Conservation (phyloP, 108 stramenopile species). For the Stephanodiscus minutulus region DNA sequence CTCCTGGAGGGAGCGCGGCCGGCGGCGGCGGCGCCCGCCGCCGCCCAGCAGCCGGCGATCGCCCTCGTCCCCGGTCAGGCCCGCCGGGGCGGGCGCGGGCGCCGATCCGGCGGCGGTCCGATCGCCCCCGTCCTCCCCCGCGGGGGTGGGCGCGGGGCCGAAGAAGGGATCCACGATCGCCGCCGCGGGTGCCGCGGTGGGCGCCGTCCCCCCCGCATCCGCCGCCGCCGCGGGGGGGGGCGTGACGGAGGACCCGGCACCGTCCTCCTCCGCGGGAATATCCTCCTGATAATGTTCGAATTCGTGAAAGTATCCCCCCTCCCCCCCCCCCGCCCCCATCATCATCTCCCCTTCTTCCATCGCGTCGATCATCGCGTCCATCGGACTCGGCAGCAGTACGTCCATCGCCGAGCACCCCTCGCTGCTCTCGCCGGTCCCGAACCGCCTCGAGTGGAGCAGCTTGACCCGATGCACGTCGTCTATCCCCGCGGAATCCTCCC, state of each 20-base stretch:
- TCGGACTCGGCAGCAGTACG: slow-evolving; percentile 10
- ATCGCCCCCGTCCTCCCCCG: too few relatives aligned
- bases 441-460: slow-evolving; percentile 40
- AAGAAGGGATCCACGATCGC: neutral
- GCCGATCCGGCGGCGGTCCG: too few relatives aligned
- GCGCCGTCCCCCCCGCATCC: neutral
- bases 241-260: too few relatives aligned
- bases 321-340: neutral
- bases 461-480: slow-evolving; percentile 10
- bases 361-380: neutral
- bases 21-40: neutral
- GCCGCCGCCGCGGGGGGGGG: neutral
- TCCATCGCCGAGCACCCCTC: slow-evolving; percentile 48
- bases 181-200: neutral
- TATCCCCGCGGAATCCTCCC: neutral
- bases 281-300: slow-evolving; percentile 23
- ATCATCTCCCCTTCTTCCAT: neutral
- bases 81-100: too few relatives aligned
- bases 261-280: too few relatives aligned
- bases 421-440: slow-evolving; percentile 22
- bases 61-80: too few relatives aligned
- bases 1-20: neutral
- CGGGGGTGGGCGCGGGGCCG: too few relatives aligned
- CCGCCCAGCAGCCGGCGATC: too few relatives aligned
- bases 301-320: slow-evolving; percentile 29